phyloP scores from a whole-genome alignment of 2,329 filamentous ascomycete genomes.

The Clarireedia monteithiana region DNA sequence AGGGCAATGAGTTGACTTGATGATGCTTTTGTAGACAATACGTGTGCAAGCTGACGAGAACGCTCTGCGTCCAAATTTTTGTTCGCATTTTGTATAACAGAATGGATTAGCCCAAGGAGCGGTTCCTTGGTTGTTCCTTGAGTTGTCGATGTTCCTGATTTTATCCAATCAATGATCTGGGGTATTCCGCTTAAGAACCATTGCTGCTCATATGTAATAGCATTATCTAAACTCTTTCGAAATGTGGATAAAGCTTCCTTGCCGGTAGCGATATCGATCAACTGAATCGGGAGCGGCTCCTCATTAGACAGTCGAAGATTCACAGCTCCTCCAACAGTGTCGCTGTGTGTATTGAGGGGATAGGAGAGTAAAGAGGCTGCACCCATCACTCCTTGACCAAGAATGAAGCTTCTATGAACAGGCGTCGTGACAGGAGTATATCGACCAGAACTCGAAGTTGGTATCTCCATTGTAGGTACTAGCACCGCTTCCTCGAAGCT shows the following conservation, averaged over 20 bases:
- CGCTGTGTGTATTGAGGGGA: slow-evolving; percentile 31
- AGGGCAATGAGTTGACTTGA: slow-evolving; percentile 39
- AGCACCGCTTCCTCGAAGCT: slow-evolving; percentile 58
- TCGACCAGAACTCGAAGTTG: slow-evolving; percentile 53
- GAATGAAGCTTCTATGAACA: slow-evolving; percentile 72
- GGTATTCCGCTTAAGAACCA: slow-evolving; percentile 70
- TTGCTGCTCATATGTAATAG: slow-evolving; percentile 61
- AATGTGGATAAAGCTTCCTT: slow-evolving; percentile 57
- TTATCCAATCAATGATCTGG: slow-evolving; percentile 58
- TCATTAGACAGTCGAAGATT: slow-evolving; percentile 41
- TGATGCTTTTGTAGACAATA: slow-evolving; percentile 27
- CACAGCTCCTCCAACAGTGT: slow-evolving; percentile 47
- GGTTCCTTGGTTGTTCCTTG: slow-evolving; percentile 52
- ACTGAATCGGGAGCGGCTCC: slow-evolving; percentile 37
- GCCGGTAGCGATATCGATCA: slow-evolving; percentile 58
- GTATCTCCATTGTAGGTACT: slow-evolving; percentile 68
- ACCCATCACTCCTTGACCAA: slow-evolving; percentile 65
- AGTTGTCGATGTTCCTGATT: slow-evolving; percentile 32
- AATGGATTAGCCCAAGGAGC: slow-evolving; percentile 58
- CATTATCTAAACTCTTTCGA: slow-evolving; percentile 61
- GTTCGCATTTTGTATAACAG: slow-evolving; percentile 51
- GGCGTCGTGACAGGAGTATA: slow-evolving; percentile 67
- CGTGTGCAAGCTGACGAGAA: slow-evolving; percentile 26
- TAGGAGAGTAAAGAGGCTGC: slow-evolving; percentile 44
- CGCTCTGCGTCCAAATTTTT: slow-evolving; percentile 45